phyloP scores from a whole-genome alignment of 164 flowering plant species.

The Chloranthus sessilifolius region DNA sequence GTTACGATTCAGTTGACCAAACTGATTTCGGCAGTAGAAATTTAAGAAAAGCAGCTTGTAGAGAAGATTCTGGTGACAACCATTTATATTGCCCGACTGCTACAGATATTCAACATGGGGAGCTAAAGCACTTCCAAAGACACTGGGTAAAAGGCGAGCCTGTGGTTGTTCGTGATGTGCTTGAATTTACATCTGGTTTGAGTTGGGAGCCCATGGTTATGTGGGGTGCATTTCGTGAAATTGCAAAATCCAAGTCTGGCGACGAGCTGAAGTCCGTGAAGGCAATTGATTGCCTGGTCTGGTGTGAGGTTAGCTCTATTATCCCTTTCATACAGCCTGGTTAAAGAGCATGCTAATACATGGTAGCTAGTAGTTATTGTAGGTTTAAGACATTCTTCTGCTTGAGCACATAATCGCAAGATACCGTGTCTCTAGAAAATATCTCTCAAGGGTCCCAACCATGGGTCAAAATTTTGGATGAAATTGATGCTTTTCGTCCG shows the following conservation, averaged over 20 bases:
- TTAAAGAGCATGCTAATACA: too few relatives aligned
- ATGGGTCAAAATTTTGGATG: too few relatives aligned
- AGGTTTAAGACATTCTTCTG: too few relatives aligned
- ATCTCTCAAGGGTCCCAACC: too few relatives aligned
- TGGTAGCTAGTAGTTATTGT: too few relatives aligned
- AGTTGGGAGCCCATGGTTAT: constrained; percentile 98
- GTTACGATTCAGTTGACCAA: constrained; percentile 11
- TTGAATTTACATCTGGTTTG: constrained; percentile 56
- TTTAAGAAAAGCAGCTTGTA: constrained; percentile 47
- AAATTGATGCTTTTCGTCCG: too few relatives aligned
- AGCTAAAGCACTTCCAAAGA: constrained; percentile 62
- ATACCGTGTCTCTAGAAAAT: too few relatives aligned
- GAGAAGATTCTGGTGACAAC: constrained; percentile 51
- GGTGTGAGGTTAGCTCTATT: constrained; percentile 48
- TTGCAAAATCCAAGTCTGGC: constrained; percentile 21
- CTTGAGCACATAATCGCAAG: too few relatives aligned
- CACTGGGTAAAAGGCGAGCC: constrained; percentile 86
- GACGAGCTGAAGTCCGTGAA: constrained; percentile 29
- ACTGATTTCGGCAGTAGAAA: constrained; percentile 1
- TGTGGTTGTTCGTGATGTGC: constrained; percentile 64
- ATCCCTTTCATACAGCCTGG: too few relatives aligned
- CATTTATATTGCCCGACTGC: constrained; percentile 58
- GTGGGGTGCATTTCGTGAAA: constrained; percentile 82
- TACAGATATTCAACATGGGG: constrained; percentile 31
- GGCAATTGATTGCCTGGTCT: constrained; percentile 65